Conservation (phyloP, 148 eudicot species). For the Polygonum aviculare region DNA sequence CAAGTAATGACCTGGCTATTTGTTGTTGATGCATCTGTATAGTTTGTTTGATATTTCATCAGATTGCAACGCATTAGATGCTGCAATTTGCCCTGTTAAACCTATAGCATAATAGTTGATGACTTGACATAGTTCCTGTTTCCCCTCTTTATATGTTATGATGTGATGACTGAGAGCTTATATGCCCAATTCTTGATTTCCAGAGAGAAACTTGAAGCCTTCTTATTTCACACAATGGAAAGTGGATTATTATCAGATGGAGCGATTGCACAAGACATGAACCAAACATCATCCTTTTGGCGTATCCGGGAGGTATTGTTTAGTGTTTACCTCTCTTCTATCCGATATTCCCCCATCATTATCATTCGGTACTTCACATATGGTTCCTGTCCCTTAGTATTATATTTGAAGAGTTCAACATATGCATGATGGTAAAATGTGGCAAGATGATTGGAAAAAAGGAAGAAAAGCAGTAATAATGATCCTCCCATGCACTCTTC, state of each 20-base stretch:
- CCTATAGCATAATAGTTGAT: neutral
- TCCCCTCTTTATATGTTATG: neutral
- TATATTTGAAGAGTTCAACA: neutral
- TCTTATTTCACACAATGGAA: slow-evolving; percentile 74
- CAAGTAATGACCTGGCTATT: slow-evolving; percentile 39
- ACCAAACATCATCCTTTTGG: slow-evolving; percentile 93
- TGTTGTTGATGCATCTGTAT: neutral
- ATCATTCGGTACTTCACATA: neutral
- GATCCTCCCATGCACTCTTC: neutral
- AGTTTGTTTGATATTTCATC: neutral
- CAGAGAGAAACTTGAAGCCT: slow-evolving; percentile 93
- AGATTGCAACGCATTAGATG: neutral
- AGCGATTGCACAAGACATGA: slow-evolving; percentile 87
- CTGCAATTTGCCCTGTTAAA: neutral
- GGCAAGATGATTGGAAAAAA: neutral
- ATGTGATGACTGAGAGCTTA: neutral
- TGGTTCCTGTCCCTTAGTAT: neutral
- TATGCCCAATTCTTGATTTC: slow-evolving; percentile 3
- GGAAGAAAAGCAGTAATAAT: neutral
- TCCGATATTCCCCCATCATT: neutral
- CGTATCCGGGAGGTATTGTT: slow-evolving; percentile 76
- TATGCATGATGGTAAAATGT: neutral
- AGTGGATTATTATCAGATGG: slow-evolving; percentile 81
- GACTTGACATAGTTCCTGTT: neutral
- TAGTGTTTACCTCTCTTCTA: neutral